phyloP scores from a whole-genome alignment of 1,284 basidiomycete species.

The Trichosporon sp. region DNA sequence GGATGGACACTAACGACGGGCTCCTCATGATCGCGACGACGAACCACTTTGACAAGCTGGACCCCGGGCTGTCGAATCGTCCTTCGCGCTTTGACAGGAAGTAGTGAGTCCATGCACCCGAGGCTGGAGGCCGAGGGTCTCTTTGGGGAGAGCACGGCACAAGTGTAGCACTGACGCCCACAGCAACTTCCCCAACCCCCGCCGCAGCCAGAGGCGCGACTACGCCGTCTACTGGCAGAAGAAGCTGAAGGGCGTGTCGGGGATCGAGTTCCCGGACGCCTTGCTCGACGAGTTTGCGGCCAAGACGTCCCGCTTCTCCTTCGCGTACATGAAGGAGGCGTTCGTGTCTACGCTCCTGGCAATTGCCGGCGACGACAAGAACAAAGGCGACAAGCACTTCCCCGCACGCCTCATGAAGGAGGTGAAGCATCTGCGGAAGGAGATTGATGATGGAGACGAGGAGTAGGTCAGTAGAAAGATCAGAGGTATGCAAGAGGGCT shows the following conservation, averaged over 20 bases:
- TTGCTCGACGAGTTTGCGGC: conserved; percentile 66
- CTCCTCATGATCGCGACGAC: conserved; percentile 76
- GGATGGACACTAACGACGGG: conserved; percentile 68
- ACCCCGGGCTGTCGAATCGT: conserved; percentile 70
- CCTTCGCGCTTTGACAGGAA: conserved; percentile 83
- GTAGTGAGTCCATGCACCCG: conserved; percentile 62
- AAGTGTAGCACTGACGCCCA: neutral
- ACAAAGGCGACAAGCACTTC: conserved; percentile 55
- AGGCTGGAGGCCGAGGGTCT: too few species aligned
- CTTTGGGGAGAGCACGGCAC: too few species aligned
- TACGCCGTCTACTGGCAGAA: conserved; percentile 76
- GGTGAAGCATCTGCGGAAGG: conserved; percentile 61
- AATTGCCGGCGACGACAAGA: conserved; percentile 38
- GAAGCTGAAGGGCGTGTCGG: conserved; percentile 66
- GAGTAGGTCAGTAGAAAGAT: neutral
- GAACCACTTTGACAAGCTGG: conserved; percentile 77
- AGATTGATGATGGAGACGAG: conserved; percentile 30
- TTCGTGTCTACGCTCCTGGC: conserved; percentile 58
- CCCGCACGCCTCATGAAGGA: conserved; percentile 61
- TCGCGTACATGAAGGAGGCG: conserved; percentile 79
- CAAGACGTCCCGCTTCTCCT: conserved; percentile 69
- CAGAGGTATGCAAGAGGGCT: neutral
- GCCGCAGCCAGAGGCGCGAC: conserved; percentile 64
- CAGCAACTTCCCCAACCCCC: conserved; percentile 64
- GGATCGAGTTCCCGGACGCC: conserved; percentile 67